Base-by-base conservation (phyloP, 768 basidiomycete genomes). In the Fomitopsis pulvina region DNA sequence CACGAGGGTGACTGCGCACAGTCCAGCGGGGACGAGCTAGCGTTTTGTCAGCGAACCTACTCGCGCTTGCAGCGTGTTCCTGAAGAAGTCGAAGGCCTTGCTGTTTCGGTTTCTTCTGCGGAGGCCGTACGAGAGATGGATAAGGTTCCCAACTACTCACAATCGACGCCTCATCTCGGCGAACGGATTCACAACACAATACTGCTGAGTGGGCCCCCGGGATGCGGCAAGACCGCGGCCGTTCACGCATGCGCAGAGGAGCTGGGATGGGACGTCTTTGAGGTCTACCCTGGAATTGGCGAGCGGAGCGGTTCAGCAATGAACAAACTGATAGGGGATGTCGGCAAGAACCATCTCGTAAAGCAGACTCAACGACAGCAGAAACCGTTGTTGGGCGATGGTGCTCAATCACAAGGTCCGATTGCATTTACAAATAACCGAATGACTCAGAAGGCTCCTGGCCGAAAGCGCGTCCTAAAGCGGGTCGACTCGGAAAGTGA, bases 221-320 rank as follows among this genome's bases (percentile, higher is more conserved):
- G 94, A 10, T 75, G 74, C 47, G 96, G 96, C 27, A 99, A 99
- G 70, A 94, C 92, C 4, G 84, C 91, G 1, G 79, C 91, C 20
- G 86, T 96, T 2, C 93, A 96, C 66, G 93, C 95, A 0, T 94
- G 92, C 61, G 92, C 93, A 4, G 80, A 83, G 47, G 95, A 99
- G 67, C 74, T 99, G 28, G 91, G 85, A 12, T 99, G 91, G 90
- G 90, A 94, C 44, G 81, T 98, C 11, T 96, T 97, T 60, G 96
- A 99, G 65, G 92, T 98, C 11, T 87, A 93, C 68, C 90, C 96
- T 22, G 96, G 96, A 2, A 83, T 94, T 45, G 93, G 93, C n/a
- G 87, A 80, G 60, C 80, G 96, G 29, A 87, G 80, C 52, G 89
- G 87, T 5, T 72, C 81, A 22, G 88, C 81, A 58, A 70, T 99